These are phyloP conservation scores for Phoma sp. DNA, from an alignment of 2,329 filamentous ascomycete genomes.

Conservation along the genomic window DNA sequence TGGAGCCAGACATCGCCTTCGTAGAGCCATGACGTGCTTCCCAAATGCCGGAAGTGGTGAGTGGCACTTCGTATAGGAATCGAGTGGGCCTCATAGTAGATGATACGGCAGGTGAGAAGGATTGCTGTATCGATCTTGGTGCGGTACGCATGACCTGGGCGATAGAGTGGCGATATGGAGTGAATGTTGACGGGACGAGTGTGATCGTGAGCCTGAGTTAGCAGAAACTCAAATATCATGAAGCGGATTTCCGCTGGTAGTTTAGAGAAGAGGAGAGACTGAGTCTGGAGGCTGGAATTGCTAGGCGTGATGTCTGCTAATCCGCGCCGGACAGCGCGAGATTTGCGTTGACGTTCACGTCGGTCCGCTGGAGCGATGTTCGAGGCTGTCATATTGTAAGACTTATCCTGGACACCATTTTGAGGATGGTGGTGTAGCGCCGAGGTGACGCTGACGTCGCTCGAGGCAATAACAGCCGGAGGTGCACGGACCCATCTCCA, in stretches of 20 bases:
- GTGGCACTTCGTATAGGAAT: conserved; percentile 44
- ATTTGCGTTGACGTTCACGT: conserved; percentile 18
- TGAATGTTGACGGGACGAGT: conserved; percentile 11
- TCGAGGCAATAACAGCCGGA: conserved; percentile 1
- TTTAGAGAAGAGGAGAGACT: conserved; percentile 30
- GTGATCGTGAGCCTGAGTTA: conserved; percentile 21
- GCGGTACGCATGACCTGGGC: conserved; percentile 39
- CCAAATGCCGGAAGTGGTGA: conserved; percentile 26
- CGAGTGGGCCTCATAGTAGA: conserved; percentile 48
- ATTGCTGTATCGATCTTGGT: conserved; percentile 37
- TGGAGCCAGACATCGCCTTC: conserved; percentile 25
- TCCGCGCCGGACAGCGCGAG: conserved; percentile 23
- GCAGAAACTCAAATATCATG: conserved; percentile 21
- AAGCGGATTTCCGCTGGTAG: conserved; percentile 36
- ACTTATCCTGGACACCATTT: neutral
- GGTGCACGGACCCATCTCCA: neutral
- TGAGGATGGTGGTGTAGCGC: neutral
- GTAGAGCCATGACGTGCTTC: conserved; percentile 13
- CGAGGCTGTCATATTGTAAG: conserved; percentile 6
- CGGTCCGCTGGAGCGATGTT: conserved; percentile 7
- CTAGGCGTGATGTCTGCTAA: conserved; percentile 25
- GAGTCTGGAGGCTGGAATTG: conserved; percentile 26
- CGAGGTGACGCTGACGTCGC: conserved; percentile 3
- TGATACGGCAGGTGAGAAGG: conserved; percentile 47
- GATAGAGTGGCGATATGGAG: conserved; percentile 21